Evolutionary conservation across 1,139 yeast species (phyloP), one percentile per base, ranked within the genome.

Genomic region (Candida frijolesensis): DNA sequence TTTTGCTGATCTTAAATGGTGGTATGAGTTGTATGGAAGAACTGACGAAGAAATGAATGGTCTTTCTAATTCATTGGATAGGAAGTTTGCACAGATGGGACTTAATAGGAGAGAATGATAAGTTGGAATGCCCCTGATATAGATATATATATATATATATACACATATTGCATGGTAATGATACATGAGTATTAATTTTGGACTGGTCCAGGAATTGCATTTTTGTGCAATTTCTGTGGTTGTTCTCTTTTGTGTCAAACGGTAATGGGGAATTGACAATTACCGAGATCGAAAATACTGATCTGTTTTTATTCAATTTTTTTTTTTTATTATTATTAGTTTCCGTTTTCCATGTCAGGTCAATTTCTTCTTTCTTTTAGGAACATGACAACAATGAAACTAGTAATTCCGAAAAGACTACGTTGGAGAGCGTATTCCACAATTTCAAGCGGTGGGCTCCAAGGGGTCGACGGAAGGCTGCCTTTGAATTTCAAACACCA

Each of bases 21-120:
- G 98, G 98, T 82, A 80, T 60, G 96, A 89, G 59, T 69, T 89
- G 39, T 90, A 73, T 61, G 96, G 97, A 0, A 71, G 95, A 46
- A 73, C 83, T 3, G 88, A 88, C 60, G 84, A 84, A 54, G 97
- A 91, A 60, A 84, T 91, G 95, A 89, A 89, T 61, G 83, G 84
- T 14, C 62, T 76, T 30, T 71, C 79, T 1, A 76, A 76, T 54
- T 71, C 78, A 0, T 60, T 76, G 41, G 80, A 76, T 50, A 57
- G 70, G 27, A 76, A 74, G 55, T 74, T 76, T 60, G 79, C 78
- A 7, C 67, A 67, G 54, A 71, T 76, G 72, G 67, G 64, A 18
- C 45, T 42, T 46, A 48, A 50, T 43, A 33, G 40, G 25, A 43
- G 18, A 33, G 44, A 42, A 14, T 42, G 19, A 42, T 19, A 3